phyloP scores from a whole-genome alignment of 1,139 yeast species.

The Scheffersomyces titani region DNA sequence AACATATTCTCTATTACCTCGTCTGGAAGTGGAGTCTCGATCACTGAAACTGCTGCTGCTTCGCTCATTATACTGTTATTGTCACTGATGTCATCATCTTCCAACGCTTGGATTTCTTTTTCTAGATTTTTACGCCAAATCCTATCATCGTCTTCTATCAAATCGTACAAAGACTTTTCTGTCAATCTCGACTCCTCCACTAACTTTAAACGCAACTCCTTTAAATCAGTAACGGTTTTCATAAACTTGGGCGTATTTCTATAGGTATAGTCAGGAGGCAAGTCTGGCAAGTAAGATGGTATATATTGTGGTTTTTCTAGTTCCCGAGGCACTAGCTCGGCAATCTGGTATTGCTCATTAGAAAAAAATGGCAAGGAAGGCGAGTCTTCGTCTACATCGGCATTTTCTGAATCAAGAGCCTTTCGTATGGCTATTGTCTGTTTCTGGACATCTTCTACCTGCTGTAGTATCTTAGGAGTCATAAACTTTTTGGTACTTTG shows the following conservation, averaged over 20 bases:
- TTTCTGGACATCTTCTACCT: conserved; percentile 6
- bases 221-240: conserved; percentile 68
- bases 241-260: conserved; percentile 71
- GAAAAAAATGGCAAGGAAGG: conserved; percentile 43
- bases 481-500: conserved; percentile 19
- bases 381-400: conserved; percentile 20
- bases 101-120: conserved; percentile 17
- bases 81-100: conserved; percentile 15
- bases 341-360: conserved; percentile 51
- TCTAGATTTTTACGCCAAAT: conserved; percentile 34
- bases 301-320: conserved; percentile 53
- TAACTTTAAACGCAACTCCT: conserved; percentile 64
- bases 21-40: conserved; percentile 17
- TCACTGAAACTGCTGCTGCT: conserved; percentile 12
- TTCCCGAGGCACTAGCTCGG: conserved; percentile 56
- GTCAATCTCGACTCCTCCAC: conserved; percentile 81
- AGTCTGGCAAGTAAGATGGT: conserved; percentile 76
- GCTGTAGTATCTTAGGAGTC: conserved; percentile 1
- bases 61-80: conserved; percentile 26
- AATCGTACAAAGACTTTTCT: conserved; percentile 69
- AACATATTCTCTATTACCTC: conserved; percentile 2
- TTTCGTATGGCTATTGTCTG: conserved; percentile 4
- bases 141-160: conserved; percentile 47
- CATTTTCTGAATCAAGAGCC: conserved; percentile 5
- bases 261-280: conserved; percentile 94